Base-by-base conservation (phyloP, 2,329 filamentous ascomycete species). In the Xylaria sp. region DNA sequence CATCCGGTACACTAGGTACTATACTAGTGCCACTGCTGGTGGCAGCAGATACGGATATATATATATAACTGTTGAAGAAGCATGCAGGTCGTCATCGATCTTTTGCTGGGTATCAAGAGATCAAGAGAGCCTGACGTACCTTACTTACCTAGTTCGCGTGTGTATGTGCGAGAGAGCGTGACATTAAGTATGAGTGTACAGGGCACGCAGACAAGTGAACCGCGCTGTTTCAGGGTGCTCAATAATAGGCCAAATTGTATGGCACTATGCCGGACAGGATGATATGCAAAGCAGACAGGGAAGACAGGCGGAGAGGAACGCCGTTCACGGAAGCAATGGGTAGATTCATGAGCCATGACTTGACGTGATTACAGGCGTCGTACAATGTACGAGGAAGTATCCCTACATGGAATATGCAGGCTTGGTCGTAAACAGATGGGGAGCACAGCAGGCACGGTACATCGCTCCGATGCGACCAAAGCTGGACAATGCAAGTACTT, bases 361-460 rank as follows among this genome's bases (percentile, higher is more conserved):
- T 57, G 51, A 61, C 45, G 27, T 36, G 51, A 60, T 56, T 53
- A 51, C n/a, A 53, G 42, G 47, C 22, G 54, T 67, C 58, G 65
- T 64, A 61, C 55, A 38, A 45, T 45, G 54, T 58, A 47, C 22
- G 38, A 42, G 13, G 27, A 27, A 42, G 27, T 44, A 20, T 38
- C 63, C 64, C 25, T 36, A 51, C 49, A 51, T 51, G 29, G 49
- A 33, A 51, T 22, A 63, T 53, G 57, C 61, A 61, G 27, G 66
- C 45, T 44, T 54, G 53, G 27, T 53, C n/a, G 64, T 58, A 38
- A 57, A 59, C 29, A 50, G 33, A 50, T 57, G 39, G 39, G 27
- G 22, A 53, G 51, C 36, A 53, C 59, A 61, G 58, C 54, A 59
- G 62, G 54, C 31, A 56, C 20, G 11, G 51, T 63, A 51, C 59